A percentile compares a stretch with the other conserved stretches of the same genome.
These are phyloP conservation scores for Pleurozium schreberi DNA, from an alignment of 225 moss, liverwort and hornwort genomes.

Conservation along the genomic window DNA sequence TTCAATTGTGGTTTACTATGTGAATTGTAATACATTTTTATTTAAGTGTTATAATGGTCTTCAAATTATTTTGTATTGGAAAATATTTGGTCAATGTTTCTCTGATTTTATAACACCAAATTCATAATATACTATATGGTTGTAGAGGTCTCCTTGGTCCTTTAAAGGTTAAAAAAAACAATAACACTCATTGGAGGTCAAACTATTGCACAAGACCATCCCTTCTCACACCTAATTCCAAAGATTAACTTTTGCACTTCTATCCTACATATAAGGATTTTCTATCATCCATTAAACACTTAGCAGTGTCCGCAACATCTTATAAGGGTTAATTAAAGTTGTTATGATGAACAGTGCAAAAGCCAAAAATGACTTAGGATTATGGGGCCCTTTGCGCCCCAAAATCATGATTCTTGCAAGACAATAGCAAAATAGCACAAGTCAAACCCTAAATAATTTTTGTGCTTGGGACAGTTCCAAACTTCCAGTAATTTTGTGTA, in stretches of 20 bases:
- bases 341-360: background rate
- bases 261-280: fast-evolving
- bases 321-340: background rate
- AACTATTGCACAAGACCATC: background rate
- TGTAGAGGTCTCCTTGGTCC: too few species aligned
- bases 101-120: too few species aligned
- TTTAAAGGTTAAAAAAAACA: too few species aligned
- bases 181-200: fast-evolving
- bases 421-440: background rate
- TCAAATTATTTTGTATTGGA: too few species aligned
- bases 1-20: too few species aligned
- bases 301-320: fast-evolving
- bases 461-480: background rate
- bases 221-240: background rate
- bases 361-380: background rate
- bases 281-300: background rate
- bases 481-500: background rate
- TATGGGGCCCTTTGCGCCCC: background rate
- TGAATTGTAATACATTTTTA: too few species aligned
- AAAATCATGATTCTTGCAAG: background rate
- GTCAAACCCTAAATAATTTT: background rate
- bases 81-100: too few species aligned
- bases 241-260: fast-evolving
- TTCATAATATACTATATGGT: too few species aligned
- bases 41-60: too few species aligned